Conservation (phyloP, 805 yeast species). For the Starmerella roubikii region DNA sequence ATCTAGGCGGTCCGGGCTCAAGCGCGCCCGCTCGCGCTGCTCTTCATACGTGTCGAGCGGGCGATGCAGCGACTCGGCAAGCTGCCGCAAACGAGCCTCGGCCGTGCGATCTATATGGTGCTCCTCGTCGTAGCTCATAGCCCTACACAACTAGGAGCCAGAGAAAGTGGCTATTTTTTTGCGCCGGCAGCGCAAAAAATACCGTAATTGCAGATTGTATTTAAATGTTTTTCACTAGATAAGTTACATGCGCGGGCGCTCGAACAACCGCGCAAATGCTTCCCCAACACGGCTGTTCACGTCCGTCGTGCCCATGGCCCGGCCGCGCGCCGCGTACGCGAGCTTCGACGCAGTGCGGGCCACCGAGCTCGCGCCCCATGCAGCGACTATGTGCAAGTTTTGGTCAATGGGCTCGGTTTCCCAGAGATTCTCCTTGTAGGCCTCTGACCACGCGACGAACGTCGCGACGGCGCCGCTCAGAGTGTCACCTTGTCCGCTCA, state of each 20-base stretch:
- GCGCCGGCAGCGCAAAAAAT: too few species aligned
- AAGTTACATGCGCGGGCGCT: background rate
- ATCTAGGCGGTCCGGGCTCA: too few species aligned
- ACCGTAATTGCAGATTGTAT: too few species aligned
- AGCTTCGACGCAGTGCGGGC: constrained; percentile 50
- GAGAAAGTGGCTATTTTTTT: too few species aligned
- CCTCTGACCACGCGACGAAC: constrained; percentile 63
- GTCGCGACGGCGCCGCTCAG: constrained; percentile 77
- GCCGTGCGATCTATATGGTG: constrained; percentile 7
- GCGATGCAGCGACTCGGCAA: too few species aligned
- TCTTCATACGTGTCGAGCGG: too few species aligned
- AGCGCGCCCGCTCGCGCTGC: too few species aligned
- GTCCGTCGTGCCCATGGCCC: constrained; percentile 80
- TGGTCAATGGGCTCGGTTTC: constrained; percentile 28
- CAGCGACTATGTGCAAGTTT: constrained; percentile 35
- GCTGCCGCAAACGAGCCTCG: constrained; percentile 2
- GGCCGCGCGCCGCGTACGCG: constrained; percentile 52
- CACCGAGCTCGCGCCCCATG: constrained; percentile 56
- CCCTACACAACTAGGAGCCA: too few species aligned
- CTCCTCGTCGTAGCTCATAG: constrained; percentile 12
- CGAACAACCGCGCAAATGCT: constrained; percentile 36
- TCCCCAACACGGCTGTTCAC: constrained; percentile 54
- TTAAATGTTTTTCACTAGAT: too few species aligned
- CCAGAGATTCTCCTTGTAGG: constrained; percentile 51
- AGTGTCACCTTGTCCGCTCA: constrained; percentile 96